These are phyloP conservation scores for Nicotiana obtusifolia DNA, from an alignment of 257 asterid species.

Conservation along the genomic window DNA sequence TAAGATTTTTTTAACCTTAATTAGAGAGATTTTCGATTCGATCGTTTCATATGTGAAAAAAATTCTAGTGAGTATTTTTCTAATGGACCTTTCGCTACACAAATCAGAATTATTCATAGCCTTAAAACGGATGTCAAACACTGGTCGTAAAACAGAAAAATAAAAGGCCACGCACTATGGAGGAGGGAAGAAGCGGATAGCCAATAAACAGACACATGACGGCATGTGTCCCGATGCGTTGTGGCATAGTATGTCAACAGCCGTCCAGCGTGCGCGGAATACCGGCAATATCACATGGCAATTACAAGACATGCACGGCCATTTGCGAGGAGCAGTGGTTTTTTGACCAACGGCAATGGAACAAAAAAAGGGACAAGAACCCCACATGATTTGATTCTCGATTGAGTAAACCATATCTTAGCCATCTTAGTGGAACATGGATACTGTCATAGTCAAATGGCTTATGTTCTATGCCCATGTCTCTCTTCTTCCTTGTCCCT, in stretches of 20 bases:
- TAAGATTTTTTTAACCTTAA: no score
- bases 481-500: background rate
- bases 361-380: background rate
- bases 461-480: background rate
- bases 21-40: no score
- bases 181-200: background rate
- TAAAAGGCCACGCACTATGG: background rate
- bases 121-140: no score
- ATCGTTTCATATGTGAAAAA: no score
- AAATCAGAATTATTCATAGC: no score
- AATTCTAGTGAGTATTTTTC: no score
- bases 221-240: background rate
- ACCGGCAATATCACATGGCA: background rate
- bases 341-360: background rate
- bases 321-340: background rate
- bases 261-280: background rate
- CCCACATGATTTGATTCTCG: background rate
- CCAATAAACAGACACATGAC: background rate
- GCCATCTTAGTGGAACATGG: slow-evolving; percentile 1
- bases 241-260: background rate
- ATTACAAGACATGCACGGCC: background rate
- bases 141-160: no score
- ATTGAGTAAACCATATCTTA: background rate
- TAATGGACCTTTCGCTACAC: rapidly evolving
- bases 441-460: background rate